Evolutionary conservation across 2,329 filamentous ascomycete species (phyloP), one percentile per base, ranked within the genome.

Genomic region (Bipolaris victoriae): DNA sequence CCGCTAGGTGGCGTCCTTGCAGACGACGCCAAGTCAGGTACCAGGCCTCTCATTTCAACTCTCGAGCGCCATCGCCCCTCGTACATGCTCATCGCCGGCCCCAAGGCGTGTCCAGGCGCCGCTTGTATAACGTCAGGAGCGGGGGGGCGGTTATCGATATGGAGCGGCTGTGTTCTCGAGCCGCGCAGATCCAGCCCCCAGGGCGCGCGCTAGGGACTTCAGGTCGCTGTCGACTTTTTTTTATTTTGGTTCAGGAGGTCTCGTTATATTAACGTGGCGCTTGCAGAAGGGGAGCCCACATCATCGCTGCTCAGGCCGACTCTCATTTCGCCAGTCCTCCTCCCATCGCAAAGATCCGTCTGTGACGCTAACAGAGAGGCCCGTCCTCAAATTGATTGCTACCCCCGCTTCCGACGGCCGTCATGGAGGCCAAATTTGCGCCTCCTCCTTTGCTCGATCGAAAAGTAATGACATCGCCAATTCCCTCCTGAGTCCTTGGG

Each of bases 1-100:
- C 56, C 66, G 70, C 66, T 66, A 47, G 16, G 22, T 20, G 22
- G 33, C 52, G 13, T 29, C 10, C 53, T 58, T 45, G 66, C 61
- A 69, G 60, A 74, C 68, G 46, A 48, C 56, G 63, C 68, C 69
- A 67, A 65, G 50, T 60, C 63, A 73, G 68, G 65, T 65, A 69
- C 70, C 45, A 60, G 52, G 55, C 67, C 67, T 73, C 46, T 69
- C 65, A 73, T 72, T 64, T 49, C 61, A 65, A 60, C 55, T 35
- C 31, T 41, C 31, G 37, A 6, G 45, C 49, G 53, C 48, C 41
- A 29, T 45, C 39, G 16, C 49, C n/a, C 18, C 18, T 51, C 41
- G 44, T 51, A 57, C 52, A 33, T 49, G 49, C 51, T 22, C 33
- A 60, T 55, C 20, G 18, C 7, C 39, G 5, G 39, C 16, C 7